These are phyloP conservation scores for Rhodotorula kratochvilovae DNA, from an alignment of 768 basidiomycete genomes.

Conservation along the genomic window DNA sequence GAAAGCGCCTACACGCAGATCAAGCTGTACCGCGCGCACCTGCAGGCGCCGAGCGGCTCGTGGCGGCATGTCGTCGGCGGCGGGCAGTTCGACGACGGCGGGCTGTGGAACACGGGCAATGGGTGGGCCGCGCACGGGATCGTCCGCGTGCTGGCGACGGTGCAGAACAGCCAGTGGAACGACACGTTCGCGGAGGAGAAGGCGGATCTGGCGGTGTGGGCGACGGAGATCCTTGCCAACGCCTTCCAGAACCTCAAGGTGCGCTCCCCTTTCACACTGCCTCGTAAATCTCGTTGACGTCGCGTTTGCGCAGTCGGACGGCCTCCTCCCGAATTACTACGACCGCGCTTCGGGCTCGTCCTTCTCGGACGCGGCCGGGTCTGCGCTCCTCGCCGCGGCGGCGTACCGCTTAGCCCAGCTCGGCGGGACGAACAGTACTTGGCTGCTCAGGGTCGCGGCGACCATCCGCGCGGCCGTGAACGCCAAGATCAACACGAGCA, in stretches of 20 bases:
- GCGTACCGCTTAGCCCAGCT: conserved; percentile 66
- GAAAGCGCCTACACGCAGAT: conserved; percentile 72
- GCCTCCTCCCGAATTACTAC: conserved; percentile 66
- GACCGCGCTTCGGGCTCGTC: conserved; percentile 52
- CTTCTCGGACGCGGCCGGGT: conserved; percentile 70
- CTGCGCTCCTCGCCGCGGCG: conserved; percentile 68
- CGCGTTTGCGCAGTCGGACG: conserved; percentile 14
- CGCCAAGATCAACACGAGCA: conserved; percentile 8
- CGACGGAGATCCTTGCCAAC: conserved; percentile 40
- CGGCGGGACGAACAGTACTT: conserved; percentile 47
- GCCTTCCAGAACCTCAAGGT: conserved; percentile 35
- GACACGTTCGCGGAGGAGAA: conserved; percentile 39
- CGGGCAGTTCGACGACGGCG: conserved; percentile 55
- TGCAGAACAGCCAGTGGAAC: conserved; percentile 58
- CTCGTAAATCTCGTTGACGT: not conserved
- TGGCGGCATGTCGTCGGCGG: conserved; percentile 79
- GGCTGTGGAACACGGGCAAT: conserved; percentile 53
- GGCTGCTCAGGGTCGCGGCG: conserved; percentile 13
- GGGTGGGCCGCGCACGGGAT: conserved; percentile 55
- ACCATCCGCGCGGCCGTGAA: conserved; percentile 47
- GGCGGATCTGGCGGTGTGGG: conserved; percentile 43
- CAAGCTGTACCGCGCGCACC: conserved; percentile 63
- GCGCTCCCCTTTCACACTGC: too few relatives aligned
- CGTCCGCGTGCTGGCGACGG: conserved; percentile 72
- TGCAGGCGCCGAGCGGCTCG: conserved; percentile 55